phyloP scores from a whole-genome alignment of 2,329 filamentous ascomycete genomes.

The Pyrenochaeta sp. region DNA sequence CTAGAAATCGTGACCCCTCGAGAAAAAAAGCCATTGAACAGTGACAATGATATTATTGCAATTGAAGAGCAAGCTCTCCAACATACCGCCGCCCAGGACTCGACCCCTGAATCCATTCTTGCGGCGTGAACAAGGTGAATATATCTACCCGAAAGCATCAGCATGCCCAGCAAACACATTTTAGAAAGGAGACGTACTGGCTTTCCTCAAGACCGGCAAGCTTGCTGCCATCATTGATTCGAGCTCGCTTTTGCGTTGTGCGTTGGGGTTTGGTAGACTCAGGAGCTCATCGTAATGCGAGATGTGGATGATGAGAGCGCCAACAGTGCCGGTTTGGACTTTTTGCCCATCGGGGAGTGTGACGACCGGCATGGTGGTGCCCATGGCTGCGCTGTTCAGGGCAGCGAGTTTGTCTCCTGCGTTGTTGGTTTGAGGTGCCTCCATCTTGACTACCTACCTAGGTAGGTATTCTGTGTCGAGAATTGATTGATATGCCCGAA shows the following conservation, averaged over 20 bases:
- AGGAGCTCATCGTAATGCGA: slow-evolving; percentile 8
- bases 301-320: slow-evolving; percentile 10
- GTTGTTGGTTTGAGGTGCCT: not conserved
- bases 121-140: slow-evolving; percentile 10
- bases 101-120: slow-evolving; percentile 12
- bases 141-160: slow-evolving; percentile 4
- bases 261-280: not conserved
- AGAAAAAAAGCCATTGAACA: too few relatives aligned
- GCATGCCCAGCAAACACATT: too few relatives aligned
- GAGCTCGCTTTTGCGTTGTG: not conserved
- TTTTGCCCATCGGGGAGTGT: slow-evolving; percentile 8
- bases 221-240: slow-evolving; percentile 6
- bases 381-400: slow-evolving; percentile 12
- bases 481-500: too few relatives aligned
- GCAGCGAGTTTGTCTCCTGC: slow-evolving; percentile 2
- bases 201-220: slow-evolving; percentile 7
- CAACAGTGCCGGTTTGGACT: slow-evolving; percentile 15
- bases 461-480: too few relatives aligned
- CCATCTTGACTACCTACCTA: too few relatives aligned
- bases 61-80: slow-evolving; percentile 9
- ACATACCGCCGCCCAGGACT: slow-evolving; percentile 11
- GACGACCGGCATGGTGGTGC: slow-evolving; percentile 9
- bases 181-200: not conserved
- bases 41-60: not conserved
- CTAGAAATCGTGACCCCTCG: too few relatives aligned